Conservation (phyloP, 306 rosid species). For the Adenanthera pavonina region DNA sequence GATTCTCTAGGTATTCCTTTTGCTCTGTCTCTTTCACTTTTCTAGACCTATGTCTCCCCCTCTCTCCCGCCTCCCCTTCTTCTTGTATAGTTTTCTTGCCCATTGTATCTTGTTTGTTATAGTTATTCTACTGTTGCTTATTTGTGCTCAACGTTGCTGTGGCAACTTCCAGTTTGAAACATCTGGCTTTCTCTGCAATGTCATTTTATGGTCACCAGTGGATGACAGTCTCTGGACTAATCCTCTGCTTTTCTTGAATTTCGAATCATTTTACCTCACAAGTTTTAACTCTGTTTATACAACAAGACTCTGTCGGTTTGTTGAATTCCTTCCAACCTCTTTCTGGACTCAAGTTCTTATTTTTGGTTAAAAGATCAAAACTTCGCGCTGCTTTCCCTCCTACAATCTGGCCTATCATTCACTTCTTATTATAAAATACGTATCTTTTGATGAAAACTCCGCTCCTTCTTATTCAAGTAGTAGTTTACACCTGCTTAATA, state of each 20-base stretch:
- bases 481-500: slow-evolving; percentile 13
- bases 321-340: background rate
- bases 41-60: background rate
- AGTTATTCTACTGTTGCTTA: background rate
- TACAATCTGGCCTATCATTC: background rate
- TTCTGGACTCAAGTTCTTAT: background rate
- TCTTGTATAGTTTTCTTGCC: background rate
- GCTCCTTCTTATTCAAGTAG: background rate
- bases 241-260: slow-evolving; percentile 20
- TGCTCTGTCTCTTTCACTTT: background rate
- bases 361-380: background rate
- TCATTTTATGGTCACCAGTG: slow-evolving; percentile 22
- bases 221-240: slow-evolving; percentile 39
- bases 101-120: background rate
- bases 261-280: background rate
- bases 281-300: slow-evolving; percentile 14
- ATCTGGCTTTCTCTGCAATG: slow-evolving; percentile 2
- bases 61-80: background rate
- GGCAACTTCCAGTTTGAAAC: slow-evolving; percentile 3
- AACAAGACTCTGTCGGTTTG: slow-evolving; percentile 28
- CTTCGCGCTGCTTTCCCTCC: background rate
- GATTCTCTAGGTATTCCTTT: slow-evolving; percentile 38
- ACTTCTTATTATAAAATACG: background rate
- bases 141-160: slow-evolving; percentile 6
- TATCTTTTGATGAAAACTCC: slow-evolving; percentile 9